Base-by-base conservation (phyloP, 495 filamentous ascomycete species). In the Chaetomium tenue region DNA sequence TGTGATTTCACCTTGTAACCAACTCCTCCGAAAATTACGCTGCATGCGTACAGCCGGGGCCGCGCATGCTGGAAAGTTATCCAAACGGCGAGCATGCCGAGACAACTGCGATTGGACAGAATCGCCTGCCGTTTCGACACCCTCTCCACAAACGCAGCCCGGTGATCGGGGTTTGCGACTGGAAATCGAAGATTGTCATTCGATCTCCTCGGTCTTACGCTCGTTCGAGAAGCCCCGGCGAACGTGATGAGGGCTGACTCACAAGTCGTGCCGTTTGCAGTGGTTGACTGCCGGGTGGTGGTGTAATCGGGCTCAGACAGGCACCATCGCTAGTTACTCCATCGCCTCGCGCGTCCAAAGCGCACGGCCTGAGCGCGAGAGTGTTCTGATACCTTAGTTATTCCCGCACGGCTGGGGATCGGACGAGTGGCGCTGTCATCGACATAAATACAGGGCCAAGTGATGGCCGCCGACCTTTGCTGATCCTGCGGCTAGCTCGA, bases 211-310 rank as follows among this genome's bases (percentile, higher is more conserved):
- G 28, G 13, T 22, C 39, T 44, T 46, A 22, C 12, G 11, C 13
- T 33, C 23, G 44, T 48, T 23, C 44, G 42, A 60, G 18, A 22
- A 20, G 18, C 3, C 3, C n/a, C 44, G 44, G 58, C 58, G 15
- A 52, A 53, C n/a, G 2, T n/a, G 7, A 33, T 33, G 20, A 51
- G 5, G 12, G 58, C 58, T 61, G 58, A 61, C 58, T 61, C 59
- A 61, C 22, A 51, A 44, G 4, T 28, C 20, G 54, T 37, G 12
- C 54, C 39, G 13, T 16, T 23, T 46, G 56, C 33, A 44, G 56
- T 3, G 25, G 16, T 44, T 1, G n/a, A 22, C 5, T 16, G 13
- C 11, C 40, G 40, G 13, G 30, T 47, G 12, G 2, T 13, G 44
- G 11, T n/a, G 44, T 5, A 47, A 47, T 37, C 33, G 33, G 9